Evolutionary conservation across 257 asterid genomes (phyloP).

Genomic region (Solanum paucissectum): DNA sequence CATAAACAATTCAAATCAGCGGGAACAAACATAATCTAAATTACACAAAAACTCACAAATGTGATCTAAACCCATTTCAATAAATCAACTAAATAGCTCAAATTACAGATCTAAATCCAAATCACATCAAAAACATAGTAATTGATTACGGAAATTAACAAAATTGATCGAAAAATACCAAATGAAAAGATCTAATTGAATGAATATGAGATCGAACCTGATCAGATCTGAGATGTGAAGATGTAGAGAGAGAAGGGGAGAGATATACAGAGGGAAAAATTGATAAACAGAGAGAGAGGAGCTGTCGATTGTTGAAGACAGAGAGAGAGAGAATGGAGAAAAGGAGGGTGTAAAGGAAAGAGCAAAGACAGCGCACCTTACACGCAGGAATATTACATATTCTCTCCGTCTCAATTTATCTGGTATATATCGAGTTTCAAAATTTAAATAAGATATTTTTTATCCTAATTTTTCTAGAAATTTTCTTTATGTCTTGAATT

Average conservation of each 20-base stretch:
- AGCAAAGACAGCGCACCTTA: slow-evolving; percentile 7
- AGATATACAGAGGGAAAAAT: neutral
- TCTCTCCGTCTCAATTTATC: neutral
- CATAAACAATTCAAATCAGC: neutral
- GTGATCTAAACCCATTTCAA: neutral
- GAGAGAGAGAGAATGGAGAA: neutral
- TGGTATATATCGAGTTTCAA: neutral
- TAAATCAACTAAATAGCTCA: neutral
- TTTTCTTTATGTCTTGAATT: neutral
- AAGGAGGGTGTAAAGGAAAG: neutral
- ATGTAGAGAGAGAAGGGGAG: neutral
- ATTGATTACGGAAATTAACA: neutral
- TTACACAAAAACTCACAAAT: neutral
- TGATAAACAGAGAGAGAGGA: neutral
- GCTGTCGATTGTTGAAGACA: slow-evolving; percentile 3
- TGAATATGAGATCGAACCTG: neutral
- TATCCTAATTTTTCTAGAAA: neutral
- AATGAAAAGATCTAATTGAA: neutral
- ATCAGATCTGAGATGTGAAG: neutral
- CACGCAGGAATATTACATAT: neutral
- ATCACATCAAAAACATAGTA: neutral
- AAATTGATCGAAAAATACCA: neutral
- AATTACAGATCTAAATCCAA: neutral
- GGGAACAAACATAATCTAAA: neutral
- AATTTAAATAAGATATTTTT: too few species aligned